Conservation (phyloP, 352 stramenopile species). For the Aphanomyces cochlioides region DNA sequence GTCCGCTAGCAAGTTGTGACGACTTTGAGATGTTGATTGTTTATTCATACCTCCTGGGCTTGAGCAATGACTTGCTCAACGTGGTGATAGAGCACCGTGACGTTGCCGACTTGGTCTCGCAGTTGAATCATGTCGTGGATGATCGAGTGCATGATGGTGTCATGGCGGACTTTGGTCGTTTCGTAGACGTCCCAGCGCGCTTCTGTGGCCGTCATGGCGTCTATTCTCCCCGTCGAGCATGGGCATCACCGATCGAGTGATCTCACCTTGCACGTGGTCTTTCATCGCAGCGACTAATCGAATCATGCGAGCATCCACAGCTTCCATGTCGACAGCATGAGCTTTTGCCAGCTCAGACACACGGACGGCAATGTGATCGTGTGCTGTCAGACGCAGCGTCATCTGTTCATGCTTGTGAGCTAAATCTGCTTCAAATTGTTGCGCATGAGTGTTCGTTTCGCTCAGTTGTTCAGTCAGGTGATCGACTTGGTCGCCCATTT, state of each 20-base stretch:
- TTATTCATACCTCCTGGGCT: not conserved
- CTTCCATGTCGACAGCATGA: not conserved
- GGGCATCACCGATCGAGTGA: not conserved
- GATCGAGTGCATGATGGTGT: constrained; percentile 5
- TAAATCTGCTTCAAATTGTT: not conserved
- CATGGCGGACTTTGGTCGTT: not conserved
- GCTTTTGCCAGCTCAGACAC: not conserved
- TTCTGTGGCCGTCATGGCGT: not conserved
- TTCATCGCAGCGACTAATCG: not conserved
- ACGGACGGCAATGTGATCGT: not conserved
- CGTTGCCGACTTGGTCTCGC: constrained; percentile 16
- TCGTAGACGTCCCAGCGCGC: constrained; percentile 1
- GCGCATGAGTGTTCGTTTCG: not conserved
- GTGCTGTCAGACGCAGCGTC: not conserved
- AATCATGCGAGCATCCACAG: not conserved
- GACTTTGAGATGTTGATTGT: not conserved
- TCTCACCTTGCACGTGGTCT: not conserved
- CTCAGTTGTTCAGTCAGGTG: not conserved
- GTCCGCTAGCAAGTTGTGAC: not conserved
- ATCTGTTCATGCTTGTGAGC: not conserved
- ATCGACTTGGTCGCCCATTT: constrained; percentile 13
- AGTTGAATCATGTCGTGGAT: not conserved
- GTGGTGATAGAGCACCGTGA: not conserved
- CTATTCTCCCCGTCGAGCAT: not conserved
- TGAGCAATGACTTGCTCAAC: not conserved